These are phyloP conservation scores for Helminthosporium solani DNA, from an alignment of 2,329 filamentous ascomycete species.

Conservation along the genomic window DNA sequence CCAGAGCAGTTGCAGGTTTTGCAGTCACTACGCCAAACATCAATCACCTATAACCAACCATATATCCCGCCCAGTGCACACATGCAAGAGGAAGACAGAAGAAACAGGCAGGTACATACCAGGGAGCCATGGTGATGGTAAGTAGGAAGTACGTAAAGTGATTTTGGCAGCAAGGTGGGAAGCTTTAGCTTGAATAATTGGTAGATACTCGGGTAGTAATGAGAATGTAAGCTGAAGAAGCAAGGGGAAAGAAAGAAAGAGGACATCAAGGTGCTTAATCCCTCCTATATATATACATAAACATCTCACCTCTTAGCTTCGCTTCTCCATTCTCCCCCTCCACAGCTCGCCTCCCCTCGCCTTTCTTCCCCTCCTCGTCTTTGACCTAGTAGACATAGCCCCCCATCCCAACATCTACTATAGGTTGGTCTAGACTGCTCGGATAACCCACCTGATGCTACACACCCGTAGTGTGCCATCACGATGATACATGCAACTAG, in stretches of 20 bases:
- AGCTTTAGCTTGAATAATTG: constrained; percentile 4
- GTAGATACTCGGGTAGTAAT: not conserved
- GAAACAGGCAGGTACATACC: constrained; percentile 15
- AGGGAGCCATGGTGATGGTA: constrained; percentile 24
- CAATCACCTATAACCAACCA: not conserved
- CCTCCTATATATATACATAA: constrained; percentile 4
- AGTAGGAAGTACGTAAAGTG: constrained; percentile 8
- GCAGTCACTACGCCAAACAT: constrained; percentile 22
- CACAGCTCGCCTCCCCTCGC: not conserved
- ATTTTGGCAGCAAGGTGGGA: constrained; percentile 7
- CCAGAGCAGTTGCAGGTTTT: constrained; percentile 30
- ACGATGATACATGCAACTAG: too few relatives aligned
- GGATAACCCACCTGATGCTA: too few relatives aligned
- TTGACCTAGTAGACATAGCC: too few relatives aligned
- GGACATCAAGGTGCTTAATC: constrained; percentile 26
- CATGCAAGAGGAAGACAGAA: too few relatives aligned
- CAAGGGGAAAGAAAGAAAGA: too few relatives aligned
- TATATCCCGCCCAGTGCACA: too few relatives aligned
- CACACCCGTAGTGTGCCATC: too few relatives aligned
- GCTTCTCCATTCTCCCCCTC: not conserved
- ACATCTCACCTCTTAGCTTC: not conserved
- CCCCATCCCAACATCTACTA: too few relatives aligned
- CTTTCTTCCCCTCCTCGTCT: too few relatives aligned
- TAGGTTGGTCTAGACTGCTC: too few relatives aligned
- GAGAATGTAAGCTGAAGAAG: constrained; percentile 2